These are phyloP conservation scores for Chaetothyriales sp. DNA, from an alignment of 2,329 filamentous ascomycete genomes.

Conservation along the genomic window DNA sequence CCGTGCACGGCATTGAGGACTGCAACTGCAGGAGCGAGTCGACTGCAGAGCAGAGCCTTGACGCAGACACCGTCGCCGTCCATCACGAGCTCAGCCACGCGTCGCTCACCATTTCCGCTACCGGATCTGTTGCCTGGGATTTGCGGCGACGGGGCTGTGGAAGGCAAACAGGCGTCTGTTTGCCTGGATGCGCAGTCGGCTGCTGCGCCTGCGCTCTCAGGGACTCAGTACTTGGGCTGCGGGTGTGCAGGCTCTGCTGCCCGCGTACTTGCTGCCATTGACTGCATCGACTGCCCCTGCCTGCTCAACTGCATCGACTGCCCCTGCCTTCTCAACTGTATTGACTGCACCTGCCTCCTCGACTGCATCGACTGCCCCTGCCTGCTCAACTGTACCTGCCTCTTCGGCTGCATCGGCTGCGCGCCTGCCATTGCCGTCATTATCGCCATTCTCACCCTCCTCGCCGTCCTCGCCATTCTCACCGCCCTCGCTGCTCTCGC, in stretches of 20 bases:
- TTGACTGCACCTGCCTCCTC: no score
- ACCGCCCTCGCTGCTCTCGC: neutral
- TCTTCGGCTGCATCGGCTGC: neutral
- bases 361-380: neutral
- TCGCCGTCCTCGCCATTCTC: neutral
- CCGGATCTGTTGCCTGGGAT: neutral
- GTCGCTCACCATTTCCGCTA: neutral
- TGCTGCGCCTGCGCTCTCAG: neutral
- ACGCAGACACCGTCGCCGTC: no score
- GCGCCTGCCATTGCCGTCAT: no score
- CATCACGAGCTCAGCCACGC: neutral
- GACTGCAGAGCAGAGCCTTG: no score
- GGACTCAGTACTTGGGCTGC: neutral
- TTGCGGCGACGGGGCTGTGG: neutral
- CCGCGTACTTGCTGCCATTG: slow-evolving; percentile 1
- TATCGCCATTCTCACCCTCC: no score
- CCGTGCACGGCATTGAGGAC: neutral
- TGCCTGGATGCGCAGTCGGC: neutral
- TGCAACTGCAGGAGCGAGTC: no score
- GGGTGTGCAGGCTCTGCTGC: no score
- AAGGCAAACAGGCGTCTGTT: neutral
- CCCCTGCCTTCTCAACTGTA: neutral
- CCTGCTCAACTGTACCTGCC: no score
- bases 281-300: no score
- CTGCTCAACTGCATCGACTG: neutral